These are phyloP conservation scores for Anacardium occidentale DNA, from an alignment of 345 rosid genomes.

Conservation along the genomic window DNA sequence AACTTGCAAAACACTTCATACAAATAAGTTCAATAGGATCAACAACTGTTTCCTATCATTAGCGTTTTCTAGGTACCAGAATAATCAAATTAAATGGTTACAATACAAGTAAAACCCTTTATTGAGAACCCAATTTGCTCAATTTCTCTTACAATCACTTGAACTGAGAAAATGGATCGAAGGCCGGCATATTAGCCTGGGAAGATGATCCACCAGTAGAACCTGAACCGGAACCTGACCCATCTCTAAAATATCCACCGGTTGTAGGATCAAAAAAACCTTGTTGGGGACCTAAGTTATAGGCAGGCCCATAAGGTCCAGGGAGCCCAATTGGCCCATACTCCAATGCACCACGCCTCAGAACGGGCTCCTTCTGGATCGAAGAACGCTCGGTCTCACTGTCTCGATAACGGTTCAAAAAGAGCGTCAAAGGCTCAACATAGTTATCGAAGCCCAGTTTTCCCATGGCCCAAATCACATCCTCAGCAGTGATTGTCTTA, in stretches of 20 bases:
- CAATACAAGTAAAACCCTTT: too few relatives aligned
- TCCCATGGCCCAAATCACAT: constrained; percentile 67
- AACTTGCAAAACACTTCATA: too few relatives aligned
- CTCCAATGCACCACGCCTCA: constrained; percentile 15
- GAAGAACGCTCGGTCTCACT: constrained; percentile 39
- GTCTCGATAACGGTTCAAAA: constrained; percentile 48
- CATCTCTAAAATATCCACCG: neutral
- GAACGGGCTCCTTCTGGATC: constrained; percentile 12
- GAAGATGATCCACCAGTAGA: constrained; percentile 18
- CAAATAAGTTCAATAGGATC: too few relatives aligned
- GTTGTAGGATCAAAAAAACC: constrained; percentile 18
- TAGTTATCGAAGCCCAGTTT: constrained; percentile 67
- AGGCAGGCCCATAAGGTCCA: constrained; percentile 11
- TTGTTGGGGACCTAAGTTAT: constrained; percentile 16
- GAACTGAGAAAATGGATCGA: constrained; percentile 27
- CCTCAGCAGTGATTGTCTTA: constrained; percentile 72
- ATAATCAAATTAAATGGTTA: too few relatives aligned
- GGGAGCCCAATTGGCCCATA: constrained; percentile 9
- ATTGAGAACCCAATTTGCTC: too few relatives aligned
- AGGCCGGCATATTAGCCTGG: neutral
- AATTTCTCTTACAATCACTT: constrained; percentile 7
- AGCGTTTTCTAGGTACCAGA: too few relatives aligned
- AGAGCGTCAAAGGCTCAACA: constrained; percentile 42
- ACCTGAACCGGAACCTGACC: too few relatives aligned
- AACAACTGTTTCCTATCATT: too few relatives aligned